phyloP scores from a whole-genome alignment of 257 asterid species.

The Leonotis leonurus region DNA sequence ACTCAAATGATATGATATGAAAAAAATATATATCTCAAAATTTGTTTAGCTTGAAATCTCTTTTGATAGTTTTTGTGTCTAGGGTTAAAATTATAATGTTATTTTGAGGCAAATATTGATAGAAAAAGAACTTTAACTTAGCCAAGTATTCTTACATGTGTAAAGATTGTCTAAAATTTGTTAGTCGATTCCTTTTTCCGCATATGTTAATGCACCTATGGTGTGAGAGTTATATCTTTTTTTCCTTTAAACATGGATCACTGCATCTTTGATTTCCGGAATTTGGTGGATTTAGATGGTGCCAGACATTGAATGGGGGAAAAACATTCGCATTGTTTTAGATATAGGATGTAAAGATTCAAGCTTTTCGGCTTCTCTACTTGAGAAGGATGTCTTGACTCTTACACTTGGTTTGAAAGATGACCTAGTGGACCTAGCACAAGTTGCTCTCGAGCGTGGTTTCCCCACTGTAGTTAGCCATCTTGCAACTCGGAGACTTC shows the following conservation, averaged over 20 bases:
- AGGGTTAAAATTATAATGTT: background rate
- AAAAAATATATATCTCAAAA: background rate
- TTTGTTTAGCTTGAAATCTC: background rate
- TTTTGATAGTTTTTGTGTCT: background rate
- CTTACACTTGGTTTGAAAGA: constrained; percentile 85
- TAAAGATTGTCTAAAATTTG: constrained; percentile 1
- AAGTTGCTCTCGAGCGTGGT: constrained; percentile 91
- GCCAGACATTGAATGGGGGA: constrained; percentile 98
- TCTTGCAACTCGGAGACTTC: constrained; percentile 62
- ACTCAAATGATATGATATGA: background rate
- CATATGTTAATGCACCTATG: background rate
- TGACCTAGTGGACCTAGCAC: constrained; percentile 79
- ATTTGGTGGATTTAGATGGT: constrained; percentile 64
- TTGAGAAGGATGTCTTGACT: constrained; percentile 64
- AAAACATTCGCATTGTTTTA: constrained; percentile 71
- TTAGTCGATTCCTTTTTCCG: background rate
- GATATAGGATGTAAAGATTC: constrained; percentile 91
- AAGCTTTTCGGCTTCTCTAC: constrained; percentile 65
- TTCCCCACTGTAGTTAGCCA: constrained; percentile 81
- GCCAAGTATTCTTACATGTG: background rate
- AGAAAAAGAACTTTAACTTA: background rate
- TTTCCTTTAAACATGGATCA: constrained; percentile 3
- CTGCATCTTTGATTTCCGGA: constrained; percentile 15
- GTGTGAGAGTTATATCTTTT: background rate
- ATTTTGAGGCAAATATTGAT: background rate